Base-by-base conservation (phyloP, 192 early-diverging fungal species). In the Umbelopsis vinacea region DNA sequence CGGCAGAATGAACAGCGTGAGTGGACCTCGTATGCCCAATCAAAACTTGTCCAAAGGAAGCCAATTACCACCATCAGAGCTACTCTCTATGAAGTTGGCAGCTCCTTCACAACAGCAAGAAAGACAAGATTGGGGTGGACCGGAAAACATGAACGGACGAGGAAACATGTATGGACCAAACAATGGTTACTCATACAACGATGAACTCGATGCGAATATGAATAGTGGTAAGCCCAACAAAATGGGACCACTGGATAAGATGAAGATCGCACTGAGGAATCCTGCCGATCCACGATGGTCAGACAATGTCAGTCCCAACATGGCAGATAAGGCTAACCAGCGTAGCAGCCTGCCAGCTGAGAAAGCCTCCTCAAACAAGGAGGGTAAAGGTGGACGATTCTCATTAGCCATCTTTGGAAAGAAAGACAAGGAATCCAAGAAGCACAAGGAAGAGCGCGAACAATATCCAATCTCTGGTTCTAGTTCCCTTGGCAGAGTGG, bases 351-450 rank as follows among this genome's bases (percentile, higher is more conserved):
- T 63, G 14, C 57, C 26, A 37, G 29, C 19, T 19, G 57, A 63
- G 14, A 63, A 63, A 63, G 15, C 14, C 19, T 12, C 29, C 14
- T 29, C 29, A 7, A 29, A 63, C 17, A 63, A 71, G 54, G 29
- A 57, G 57, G 8, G 46, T 40, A 69, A 68, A 55, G 37, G 33
- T 37, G 54, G 67, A 14, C 40, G 68, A 33, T 69, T 69, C 35
- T 70, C 68, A 19, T 66, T 70, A 54, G 74, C 55, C 3, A 60
- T 70, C 45, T 70, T 70, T 48, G 71, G 71, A 15, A 75, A 70
- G 37, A 75, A 75, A 46, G 57, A 63, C 26, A 74, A 74, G 23
- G 73, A 74, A 15, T 66, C 57, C 17, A 66, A 72, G 29, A 72
- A 48, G 8, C 24, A 46, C 33, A 71, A 71, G 54, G 24, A 71